phyloP scores from a whole-genome alignment of 2,329 filamentous ascomycete species.

The Apiospora phragmitis region DNA sequence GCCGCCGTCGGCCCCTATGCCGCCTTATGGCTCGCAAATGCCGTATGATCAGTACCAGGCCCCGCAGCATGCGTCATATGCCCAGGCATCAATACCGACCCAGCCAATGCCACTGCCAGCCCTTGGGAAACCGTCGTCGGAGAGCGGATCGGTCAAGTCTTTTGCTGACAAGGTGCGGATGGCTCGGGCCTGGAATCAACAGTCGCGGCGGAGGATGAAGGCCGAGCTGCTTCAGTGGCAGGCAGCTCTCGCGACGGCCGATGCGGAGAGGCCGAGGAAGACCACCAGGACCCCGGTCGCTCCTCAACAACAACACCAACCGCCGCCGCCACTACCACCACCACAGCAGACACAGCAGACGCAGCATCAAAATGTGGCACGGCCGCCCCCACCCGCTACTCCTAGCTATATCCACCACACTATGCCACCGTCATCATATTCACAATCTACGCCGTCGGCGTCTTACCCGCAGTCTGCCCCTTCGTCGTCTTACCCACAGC shows the following conservation, averaged over 20 bases:
- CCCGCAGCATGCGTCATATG: background rate
- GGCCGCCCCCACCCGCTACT: background rate
- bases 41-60: background rate
- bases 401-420: background rate
- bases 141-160: slow-evolving; percentile 12
- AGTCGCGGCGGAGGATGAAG: slow-evolving; percentile 24
- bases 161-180: slow-evolving; percentile 27
- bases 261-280: slow-evolving; percentile 22
- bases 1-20: background rate
- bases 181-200: slow-evolving; percentile 24
- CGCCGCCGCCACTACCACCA: background rate
- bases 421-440: background rate
- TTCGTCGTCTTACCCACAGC: background rate
- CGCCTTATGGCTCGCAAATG: background rate
- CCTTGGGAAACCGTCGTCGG: background rate
- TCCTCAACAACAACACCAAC: background rate
- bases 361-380: background rate
- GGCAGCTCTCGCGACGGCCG: slow-evolving; percentile 29
- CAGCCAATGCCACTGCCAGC: background rate
- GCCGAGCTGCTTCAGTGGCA: slow-evolving; percentile 31
- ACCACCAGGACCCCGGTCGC: slow-evolving; percentile 6
- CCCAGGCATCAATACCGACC: background rate
- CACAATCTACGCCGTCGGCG: background rate
- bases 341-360: background rate
- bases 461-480: background rate